Evolutionary conservation across 768 basidiomycete species (phyloP), one percentile per base, ranked within the genome.

Genomic region (Stropharia rugosoannulata): DNA sequence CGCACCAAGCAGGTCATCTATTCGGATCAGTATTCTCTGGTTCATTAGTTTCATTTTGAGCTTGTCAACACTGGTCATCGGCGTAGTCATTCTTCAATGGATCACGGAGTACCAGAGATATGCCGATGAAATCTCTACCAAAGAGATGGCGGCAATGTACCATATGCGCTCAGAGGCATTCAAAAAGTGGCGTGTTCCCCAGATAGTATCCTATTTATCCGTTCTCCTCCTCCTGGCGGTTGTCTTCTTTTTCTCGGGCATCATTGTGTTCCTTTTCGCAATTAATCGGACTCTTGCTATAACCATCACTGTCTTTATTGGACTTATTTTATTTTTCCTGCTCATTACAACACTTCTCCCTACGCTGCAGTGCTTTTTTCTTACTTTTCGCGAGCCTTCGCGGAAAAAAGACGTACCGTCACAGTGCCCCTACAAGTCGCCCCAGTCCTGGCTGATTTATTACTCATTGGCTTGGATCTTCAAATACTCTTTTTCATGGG

Each of bases 111-210:
- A 62, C 16, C 56, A 59, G 36, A 19, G 40, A 22, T 50, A 56
- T 37, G 29, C 35, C 7, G 42, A 37, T 5, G 29, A 38, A 25
- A 38, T 54, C 6, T 54, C 57, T 12, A 35, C 50, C 3, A 52
- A 56, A 25, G 45, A 61, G 11, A 39, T 37, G 18, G 49, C 54
- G 5, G 57, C 53, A 16, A 54, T 48, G 6, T 62, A 65, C 22
- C 63, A 69, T 32, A 61, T 68, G 57, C 69, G 68, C 1, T 57
- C 61, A 29, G 62, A 68, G n/a, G 66, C 63, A 9, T 54, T 69
- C 18, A 36, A 59, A 13, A 49, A 43, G 6, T 72, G 70, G 70
- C 49, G 59, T 18, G 65, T 72, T 15, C 62, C 65, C 0, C 50
- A 54, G 22, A 62, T 70, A 10, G 42, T 70, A 22, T 51, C 67